Base-by-base conservation (phyloP, 495 filamentous ascomycete species). In the Talaromyces ruber region DNA sequence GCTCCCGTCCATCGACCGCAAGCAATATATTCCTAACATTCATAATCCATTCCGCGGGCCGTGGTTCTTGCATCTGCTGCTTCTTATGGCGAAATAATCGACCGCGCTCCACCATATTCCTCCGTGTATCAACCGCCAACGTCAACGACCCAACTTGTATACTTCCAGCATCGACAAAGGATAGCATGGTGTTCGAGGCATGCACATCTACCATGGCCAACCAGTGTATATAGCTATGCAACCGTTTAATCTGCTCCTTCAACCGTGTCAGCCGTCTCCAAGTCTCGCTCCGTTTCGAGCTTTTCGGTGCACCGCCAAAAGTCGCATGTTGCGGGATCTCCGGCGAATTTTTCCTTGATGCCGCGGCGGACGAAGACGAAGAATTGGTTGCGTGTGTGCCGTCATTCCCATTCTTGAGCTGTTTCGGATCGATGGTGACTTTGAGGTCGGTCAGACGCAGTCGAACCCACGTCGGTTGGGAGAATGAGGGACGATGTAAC, bases 401-500 rank as follows among this genome's bases (percentile, higher is more conserved):
- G 71, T 63, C 70, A 70, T 71, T 86, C 71, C 69, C 67, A 65
- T 72, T 72, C 11, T 66, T 69, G 51, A 93, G 70, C 32, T 81
- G 78, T 55, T 83, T 81, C 55, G 91, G 74, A 71, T 98, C 91
- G 25, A 97, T 69, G 0, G 89, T 92, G n/a, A 98, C 79, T 51
- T 83, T 88, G 37, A 97, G 74, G 63, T 96, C 93, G 61, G 85
- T 87, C 56, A 98, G 74, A 24, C 92, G 89, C 37, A 99, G 79
- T 67, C 91, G 97, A 63, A 97, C 75, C 94, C 94, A 99, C 73
- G 95, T 97, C 55, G 94, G 93, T 71, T 97, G 92, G 21, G 92
- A 89, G 71, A 98, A 98, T 16, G 94, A 96, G 7, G 94, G 93
- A 8, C 92, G 86, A 73, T 98, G 94, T 64, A 97, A 67, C 43